Base-by-base conservation (phyloP, 345 rosid genomes). In the Limnanthes douglasii region DNA sequence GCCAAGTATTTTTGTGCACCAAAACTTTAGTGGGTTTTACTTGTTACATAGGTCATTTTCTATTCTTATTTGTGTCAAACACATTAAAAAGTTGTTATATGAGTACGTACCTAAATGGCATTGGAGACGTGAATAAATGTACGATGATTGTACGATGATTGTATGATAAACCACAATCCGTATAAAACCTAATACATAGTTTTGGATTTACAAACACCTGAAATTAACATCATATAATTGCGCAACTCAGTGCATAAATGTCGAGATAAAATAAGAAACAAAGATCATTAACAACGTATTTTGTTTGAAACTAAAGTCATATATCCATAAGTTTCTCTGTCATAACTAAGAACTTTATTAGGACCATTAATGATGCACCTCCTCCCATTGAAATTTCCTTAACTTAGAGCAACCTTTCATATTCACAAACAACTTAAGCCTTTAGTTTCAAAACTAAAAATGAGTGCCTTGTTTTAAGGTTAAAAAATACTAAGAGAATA, bases 351-450 rank as follows among this genome's bases (percentile, higher is more conserved):
- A 88, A 83, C 56, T 76, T 83, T 95, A 79, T 68, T 10, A 93
- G 95, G 26, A 69, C 95, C 97, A 79, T 70, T 27, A 83, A 54
- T 7, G 93, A 69, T 34, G 97, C 95, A 25, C 95, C 97, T 33
- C 97, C 97, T 15, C 97, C 97, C 90, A 88, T 88, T n/a, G 93
- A 43, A 35, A 83, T n/a, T 79, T 48, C 97, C 97, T 54, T 78
- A 59, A 38, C 61, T 79, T 45, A 88, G 86, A 50, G 93, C 66
- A 33, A 88, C 86, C 97, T 83, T 60, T 42, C 24, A n/a, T n/a
- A n/a, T n/a, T n/a, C n/a, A n/a, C n/a, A n/a, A n/a, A n/a, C n/a
- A n/a, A n/a, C n/a, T n/a, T n/a, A n/a, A n/a, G n/a, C n/a, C n/a
- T n/a, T n/a, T n/a, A n/a, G n/a, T n/a, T n/a, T n/a, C n/a, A n/a